Evolutionary conservation across 208 protist species (phyloP).

Genomic region (Trypanosoma theileri): DNA sequence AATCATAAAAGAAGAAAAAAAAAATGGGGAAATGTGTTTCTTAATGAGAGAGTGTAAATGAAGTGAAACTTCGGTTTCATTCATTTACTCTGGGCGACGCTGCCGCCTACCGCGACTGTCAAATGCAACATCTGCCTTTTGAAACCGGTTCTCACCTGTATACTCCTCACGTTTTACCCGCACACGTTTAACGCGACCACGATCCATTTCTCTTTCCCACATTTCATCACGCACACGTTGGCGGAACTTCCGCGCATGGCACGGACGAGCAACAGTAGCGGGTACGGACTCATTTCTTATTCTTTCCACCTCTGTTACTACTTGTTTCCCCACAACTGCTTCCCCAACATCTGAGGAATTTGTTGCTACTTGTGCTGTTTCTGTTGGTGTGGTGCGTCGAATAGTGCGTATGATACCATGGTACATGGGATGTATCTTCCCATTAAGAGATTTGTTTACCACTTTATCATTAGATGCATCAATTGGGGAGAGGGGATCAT

Average conservation of each 20-base stretch:
- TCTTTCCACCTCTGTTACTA: constrained; percentile 43
- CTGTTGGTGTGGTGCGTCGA: not conserved
- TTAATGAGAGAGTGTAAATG: not conserved
- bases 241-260: constrained; percentile 65
- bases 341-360: not conserved
- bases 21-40: not conserved
- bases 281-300: constrained; percentile 35
- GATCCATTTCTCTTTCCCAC: constrained; percentile 89
- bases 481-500: not conserved
- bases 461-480: not conserved
- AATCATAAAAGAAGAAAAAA: constrained; percentile 3
- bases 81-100: constrained; percentile 10
- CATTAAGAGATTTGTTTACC: not conserved
- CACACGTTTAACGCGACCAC: constrained; percentile 82
- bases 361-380: constrained; percentile 2
- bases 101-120: constrained; percentile 35
- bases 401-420: constrained; percentile 57
- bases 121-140: constrained; percentile 27
- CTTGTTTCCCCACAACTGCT: constrained; percentile 37
- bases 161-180: constrained; percentile 32
- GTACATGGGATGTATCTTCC: constrained; percentile 28
- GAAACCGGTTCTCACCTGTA: constrained; percentile 29
- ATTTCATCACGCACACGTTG: constrained; percentile 72
- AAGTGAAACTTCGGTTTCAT: not conserved
- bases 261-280: constrained; percentile 43